A percentile compares a stretch with the other conserved stretches of the same genome.
Conservation (phyloP, 2,329 filamentous ascomycete genomes). For the Aciculosporium take region DNA sequence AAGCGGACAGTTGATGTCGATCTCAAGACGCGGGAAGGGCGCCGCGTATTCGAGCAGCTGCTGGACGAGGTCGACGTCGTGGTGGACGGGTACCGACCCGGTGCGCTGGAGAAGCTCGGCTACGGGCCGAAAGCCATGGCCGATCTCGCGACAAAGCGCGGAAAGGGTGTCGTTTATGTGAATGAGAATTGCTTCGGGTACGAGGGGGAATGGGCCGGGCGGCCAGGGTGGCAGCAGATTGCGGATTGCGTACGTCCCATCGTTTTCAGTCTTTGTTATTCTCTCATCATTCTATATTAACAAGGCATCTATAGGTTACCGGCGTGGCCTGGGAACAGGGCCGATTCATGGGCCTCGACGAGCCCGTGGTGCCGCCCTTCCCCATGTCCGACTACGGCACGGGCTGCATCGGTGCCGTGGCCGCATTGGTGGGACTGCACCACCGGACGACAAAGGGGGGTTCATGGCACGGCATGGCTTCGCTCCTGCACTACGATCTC, state of each 20-base stretch:
- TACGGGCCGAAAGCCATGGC: constrained; percentile 44
- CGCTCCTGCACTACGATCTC: constrained; percentile 54
- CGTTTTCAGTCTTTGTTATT: constrained; percentile 4
- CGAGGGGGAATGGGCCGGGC: constrained; percentile 41
- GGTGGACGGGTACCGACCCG: constrained; percentile 54
- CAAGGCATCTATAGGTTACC: constrained; percentile 29
- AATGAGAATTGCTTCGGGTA: constrained; percentile 60
- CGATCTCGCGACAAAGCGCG: constrained; percentile 35
- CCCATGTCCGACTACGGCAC: constrained; percentile 55
- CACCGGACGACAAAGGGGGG: constrained; percentile 48
- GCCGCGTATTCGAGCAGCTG: constrained; percentile 41
- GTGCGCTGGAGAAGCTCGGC: constrained; percentile 47
- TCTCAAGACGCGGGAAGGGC: constrained; percentile 40
- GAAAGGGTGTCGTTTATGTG: constrained; percentile 52
- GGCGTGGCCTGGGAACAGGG: constrained; percentile 49
- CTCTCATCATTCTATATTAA: background rate
- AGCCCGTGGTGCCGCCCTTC: constrained; percentile 52
- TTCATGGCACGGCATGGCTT: constrained; percentile 50
- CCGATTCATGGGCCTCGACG: constrained; percentile 43
- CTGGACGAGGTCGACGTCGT: constrained; percentile 50
- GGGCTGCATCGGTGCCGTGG: constrained; percentile 56
- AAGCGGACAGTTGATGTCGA: constrained; percentile 54
- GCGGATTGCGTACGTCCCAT: constrained; percentile 38
- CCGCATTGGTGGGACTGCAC: constrained; percentile 49
- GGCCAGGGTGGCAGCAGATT: constrained; percentile 60